Evolutionary conservation across 2,329 filamentous ascomycete genomes (phyloP).

Genomic region (Ophiostoma quercus): DNA sequence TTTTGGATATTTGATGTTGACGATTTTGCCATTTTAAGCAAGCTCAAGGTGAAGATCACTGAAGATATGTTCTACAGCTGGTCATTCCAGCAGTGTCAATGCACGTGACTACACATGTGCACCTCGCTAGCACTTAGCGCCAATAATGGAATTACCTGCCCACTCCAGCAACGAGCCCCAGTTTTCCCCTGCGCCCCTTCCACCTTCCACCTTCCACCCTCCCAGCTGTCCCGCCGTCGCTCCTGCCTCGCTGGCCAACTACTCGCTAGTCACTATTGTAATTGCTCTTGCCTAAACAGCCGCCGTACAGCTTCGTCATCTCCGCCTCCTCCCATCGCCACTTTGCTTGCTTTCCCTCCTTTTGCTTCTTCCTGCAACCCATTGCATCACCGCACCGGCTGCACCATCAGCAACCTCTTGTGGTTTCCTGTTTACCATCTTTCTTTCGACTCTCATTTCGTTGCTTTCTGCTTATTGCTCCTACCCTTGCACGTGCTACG

Average conservation of each 20-base stretch:
- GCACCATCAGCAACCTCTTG: background rate
- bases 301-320: constrained; percentile 27
- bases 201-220: background rate
- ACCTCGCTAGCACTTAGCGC: background rate
- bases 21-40: too few species aligned
- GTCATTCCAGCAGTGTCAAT: background rate
- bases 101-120: background rate
- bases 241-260: constrained; percentile 5
- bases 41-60: background rate
- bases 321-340: constrained; percentile 16
- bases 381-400: constrained; percentile 7
- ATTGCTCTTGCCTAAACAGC: background rate
- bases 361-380: background rate
- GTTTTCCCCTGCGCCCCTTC: constrained; percentile 15
- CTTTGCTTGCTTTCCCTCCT: constrained; percentile 4
- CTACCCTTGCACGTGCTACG: constrained; percentile 8
- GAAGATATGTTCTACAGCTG: background rate
- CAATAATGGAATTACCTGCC: background rate
- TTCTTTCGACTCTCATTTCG: background rate
- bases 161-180: constrained; percentile 13
- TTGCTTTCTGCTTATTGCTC: background rate
- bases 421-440: background rate
- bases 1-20: background rate
- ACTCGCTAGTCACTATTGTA: background rate
- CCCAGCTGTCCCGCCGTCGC: constrained; percentile 12